Evolutionary conservation across 306 rosid species (phyloP).

Genomic region (Pyrus bretschneideri): DNA sequence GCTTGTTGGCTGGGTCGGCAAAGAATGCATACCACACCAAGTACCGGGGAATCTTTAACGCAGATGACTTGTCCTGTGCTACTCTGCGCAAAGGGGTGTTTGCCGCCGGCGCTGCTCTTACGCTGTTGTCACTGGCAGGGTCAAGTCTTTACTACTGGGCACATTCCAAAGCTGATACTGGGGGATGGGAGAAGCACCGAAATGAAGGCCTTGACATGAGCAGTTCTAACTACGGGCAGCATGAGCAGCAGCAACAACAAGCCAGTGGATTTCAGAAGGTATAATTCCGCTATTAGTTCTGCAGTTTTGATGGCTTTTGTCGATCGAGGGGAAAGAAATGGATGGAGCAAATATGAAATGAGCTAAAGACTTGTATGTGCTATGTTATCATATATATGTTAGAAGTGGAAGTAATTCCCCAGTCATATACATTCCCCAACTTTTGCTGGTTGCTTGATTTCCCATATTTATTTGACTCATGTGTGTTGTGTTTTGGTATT

Average conservation of each 20-base stretch:
- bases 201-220: conserved; percentile 73
- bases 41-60: conserved; percentile 35
- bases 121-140: conserved; percentile 60
- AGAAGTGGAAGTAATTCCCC: neutral
- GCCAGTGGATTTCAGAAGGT: conserved; percentile 45
- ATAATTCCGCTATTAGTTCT: conserved; percentile 14
- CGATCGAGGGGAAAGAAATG: neutral
- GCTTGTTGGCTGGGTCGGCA: conserved; percentile 91
- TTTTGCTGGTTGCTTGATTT: neutral
- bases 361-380: conserved; percentile 2
- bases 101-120: conserved; percentile 86
- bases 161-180: conserved; percentile 83
- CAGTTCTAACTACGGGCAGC: conserved; percentile 27
- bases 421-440: neutral
- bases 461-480: neutral
- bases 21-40: conserved; percentile 93
- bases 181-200: conserved; percentile 88
- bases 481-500: neutral
- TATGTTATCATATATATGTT: neutral
- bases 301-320: conserved; percentile 30
- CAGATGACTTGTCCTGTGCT: conserved; percentile 50
- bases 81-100: conserved; percentile 96
- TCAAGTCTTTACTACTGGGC: conserved; percentile 73
- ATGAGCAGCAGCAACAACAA: conserved; percentile 28
- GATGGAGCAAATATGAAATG: neutral